Evolutionary conservation across 768 basidiomycete species (phyloP), one percentile per base, ranked within the genome.

Genomic region (Tulasnella calospora): DNA sequence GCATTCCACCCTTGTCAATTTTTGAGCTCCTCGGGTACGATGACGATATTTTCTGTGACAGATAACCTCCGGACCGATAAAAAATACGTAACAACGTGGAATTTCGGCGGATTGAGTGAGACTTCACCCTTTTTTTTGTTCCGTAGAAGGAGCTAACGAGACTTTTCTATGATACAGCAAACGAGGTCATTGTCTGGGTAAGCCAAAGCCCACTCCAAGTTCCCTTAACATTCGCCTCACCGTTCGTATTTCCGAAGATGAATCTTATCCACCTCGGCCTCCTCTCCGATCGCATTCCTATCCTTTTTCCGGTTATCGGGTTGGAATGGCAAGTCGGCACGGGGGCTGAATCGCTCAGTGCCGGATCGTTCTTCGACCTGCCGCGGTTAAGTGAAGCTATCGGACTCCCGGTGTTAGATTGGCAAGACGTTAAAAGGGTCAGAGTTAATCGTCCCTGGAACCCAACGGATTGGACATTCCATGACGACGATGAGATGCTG

Each of bases 201-300:
- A 67, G 61, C 33, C 47, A 51, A 10, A 51, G 21, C 47, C 23
- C 47, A 19, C 5, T 23, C 47, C 6, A 33, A 67, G 10, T 17
- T 33, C 61, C 55, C 5, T 12, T 1, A 9, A 27, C 61, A 33
- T 33, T 17, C 9, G 33, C 30, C 33, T 67, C 27, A 67, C 5
- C 30, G 12, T 27, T 67, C 61, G 27, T 13, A 67, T n/a, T 21
- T 17, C 33, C 44, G 2, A 4, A 74, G 73, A 33, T 40, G 61
- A 90, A 92, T 81, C 84, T 90, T 72, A 85, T 91, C 44, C 91
- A 91, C 80, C 86, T 92, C 15, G 89, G 85, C 13, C 74, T 88
- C 41, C 85, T 91, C 79, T 90, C 90, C 13, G 75, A 81, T 6
- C 87, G 90, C 46, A 86, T 90, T 51, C 89, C 90, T 6, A 86